A percentile compares a stretch with the other conserved stretches of the same genome.
Evolutionary conservation across 2,329 filamentous ascomycete genomes (phyloP).

Genomic region (Venturia nashicola): DNA sequence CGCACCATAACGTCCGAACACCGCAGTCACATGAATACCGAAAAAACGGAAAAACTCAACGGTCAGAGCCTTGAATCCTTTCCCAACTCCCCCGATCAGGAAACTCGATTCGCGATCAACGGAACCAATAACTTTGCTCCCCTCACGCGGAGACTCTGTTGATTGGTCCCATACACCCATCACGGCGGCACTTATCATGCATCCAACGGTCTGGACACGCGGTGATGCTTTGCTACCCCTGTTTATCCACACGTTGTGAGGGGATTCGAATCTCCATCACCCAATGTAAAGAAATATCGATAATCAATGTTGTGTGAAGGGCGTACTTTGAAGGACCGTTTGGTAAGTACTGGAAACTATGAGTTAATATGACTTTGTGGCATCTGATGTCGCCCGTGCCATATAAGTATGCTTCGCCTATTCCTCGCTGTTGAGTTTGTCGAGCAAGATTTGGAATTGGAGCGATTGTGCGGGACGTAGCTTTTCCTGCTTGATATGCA

Average conservation of each 20-base stretch:
- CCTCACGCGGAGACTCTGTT: background rate
- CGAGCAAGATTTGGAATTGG: too few species aligned
- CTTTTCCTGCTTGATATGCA: background rate
- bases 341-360: background rate
- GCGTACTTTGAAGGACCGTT: background rate
- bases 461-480: background rate
- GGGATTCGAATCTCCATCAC: too few species aligned
- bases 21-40: background rate
- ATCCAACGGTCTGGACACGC: background rate
- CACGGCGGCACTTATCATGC: background rate
- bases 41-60: background rate
- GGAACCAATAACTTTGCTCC: background rate
- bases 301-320: background rate
- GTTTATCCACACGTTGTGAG: background rate
- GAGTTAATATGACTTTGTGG: background rate
- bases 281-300: too few species aligned
- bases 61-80: background rate
- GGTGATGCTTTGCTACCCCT: background rate
- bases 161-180: background rate
- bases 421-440: background rate
- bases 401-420: background rate
- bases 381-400: background rate
- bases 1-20: background rate
- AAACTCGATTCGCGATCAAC: background rate
- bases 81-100: background rate